Evolutionary conservation across 2,329 filamentous ascomycete genomes (phyloP).

Genomic region (Claviceps sp.): DNA sequence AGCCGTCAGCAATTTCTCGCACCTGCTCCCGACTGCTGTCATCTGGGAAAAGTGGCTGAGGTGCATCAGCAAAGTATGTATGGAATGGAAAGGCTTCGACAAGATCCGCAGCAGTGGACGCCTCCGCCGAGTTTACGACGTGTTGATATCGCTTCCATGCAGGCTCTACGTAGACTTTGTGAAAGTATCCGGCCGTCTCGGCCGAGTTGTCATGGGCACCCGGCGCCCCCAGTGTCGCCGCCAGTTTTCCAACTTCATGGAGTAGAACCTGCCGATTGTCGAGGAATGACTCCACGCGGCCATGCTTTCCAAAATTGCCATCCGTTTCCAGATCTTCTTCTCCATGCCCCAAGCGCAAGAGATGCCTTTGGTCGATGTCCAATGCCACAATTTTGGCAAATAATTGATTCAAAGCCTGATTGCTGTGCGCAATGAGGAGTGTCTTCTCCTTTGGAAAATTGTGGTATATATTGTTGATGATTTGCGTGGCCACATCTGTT

Average conservation of each 20-base stretch:
- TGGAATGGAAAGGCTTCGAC: conserved; percentile 75
- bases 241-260: conserved; percentile 72
- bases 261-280: conserved; percentile 72
- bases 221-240: conserved; percentile 69
- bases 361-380: conserved; percentile 89
- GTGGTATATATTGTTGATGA: conserved; percentile 98
- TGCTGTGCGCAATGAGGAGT: conserved; percentile 87
- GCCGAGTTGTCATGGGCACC: conserved; percentile 94
- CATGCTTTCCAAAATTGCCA: conserved; percentile 82
- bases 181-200: conserved; percentile 95
- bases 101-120: conserved; percentile 47
- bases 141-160: conserved; percentile 74
- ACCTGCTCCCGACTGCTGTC: conserved; percentile 51
- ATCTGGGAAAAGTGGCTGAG: conserved; percentile 68
- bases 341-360: conserved; percentile 83
- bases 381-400: conserved; percentile 96
- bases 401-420: conserved; percentile 92
- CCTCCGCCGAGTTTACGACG: conserved; percentile 38
- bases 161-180: conserved; percentile 78
- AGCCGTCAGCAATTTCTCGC: conserved; percentile 68
- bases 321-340: conserved; percentile 87
- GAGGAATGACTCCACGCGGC: conserved; percentile 87
- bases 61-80: conserved; percentile 72
- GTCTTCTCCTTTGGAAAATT: conserved; percentile 92
- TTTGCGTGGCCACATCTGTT: conserved; percentile 96